Percentiles rank a stretch among this genome's conserved stretches.
phyloP scores from a whole-genome alignment of 495 filamentous ascomycete species.

The Aspergillus conjunctus region DNA sequence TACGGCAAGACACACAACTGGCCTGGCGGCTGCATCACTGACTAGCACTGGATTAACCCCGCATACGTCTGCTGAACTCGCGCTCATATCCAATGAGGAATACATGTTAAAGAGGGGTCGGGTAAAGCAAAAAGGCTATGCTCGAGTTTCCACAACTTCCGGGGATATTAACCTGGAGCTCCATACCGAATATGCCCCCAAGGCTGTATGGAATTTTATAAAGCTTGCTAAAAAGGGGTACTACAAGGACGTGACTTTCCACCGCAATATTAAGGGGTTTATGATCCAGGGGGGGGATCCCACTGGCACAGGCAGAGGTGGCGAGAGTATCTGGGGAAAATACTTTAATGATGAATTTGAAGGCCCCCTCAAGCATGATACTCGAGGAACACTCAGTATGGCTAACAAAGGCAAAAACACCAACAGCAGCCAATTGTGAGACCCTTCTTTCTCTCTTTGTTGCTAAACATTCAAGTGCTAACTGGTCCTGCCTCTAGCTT shows the following conservation, averaged over 20 bases:
- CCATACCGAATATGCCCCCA: constrained; percentile 85
- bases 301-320: constrained; percentile 77
- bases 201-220: constrained; percentile 96
- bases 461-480: constrained; percentile 5
- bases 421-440: constrained; percentile 84
- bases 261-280: constrained; percentile 91
- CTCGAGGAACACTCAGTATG: constrained; percentile 83
- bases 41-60: constrained; percentile 93
- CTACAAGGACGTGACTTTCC: constrained; percentile 80
- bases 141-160: constrained; percentile 77
- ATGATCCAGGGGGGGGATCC: constrained; percentile 94
- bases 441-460: constrained; percentile 5
- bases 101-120: constrained; percentile 90
- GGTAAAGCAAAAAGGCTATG: constrained; percentile 88
- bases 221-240: constrained; percentile 86
- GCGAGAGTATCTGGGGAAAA: constrained; percentile 83
- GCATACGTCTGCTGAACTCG: constrained; percentile 81
- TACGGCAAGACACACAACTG: constrained; percentile 86
- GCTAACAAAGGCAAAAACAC: constrained; percentile 98
- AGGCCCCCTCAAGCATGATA: constrained; percentile 78
- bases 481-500: constrained; percentile 50
- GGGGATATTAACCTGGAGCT: constrained; percentile 87
- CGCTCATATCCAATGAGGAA: constrained; percentile 86
- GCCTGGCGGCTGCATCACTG: constrained; percentile 88
- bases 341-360: constrained; percentile 93